Evolutionary conservation across 345 rosid genomes (phyloP).

Genomic region (Dovyalis caffra): DNA sequence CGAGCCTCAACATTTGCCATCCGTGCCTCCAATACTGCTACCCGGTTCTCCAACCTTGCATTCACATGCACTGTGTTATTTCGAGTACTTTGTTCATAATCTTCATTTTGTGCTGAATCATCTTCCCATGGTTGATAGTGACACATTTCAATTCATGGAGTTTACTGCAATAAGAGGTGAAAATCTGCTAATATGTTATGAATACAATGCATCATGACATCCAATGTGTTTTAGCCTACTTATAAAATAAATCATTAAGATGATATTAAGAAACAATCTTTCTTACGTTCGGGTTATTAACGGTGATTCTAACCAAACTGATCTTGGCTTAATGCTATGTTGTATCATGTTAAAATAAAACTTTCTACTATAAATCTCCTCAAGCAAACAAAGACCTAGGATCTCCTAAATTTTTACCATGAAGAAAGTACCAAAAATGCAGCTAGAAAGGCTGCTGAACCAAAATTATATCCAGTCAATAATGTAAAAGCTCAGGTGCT

Average conservation of each 20-base stretch:
- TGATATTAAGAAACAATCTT: not conserved
- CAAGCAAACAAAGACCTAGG: not conserved
- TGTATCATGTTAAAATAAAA: not conserved
- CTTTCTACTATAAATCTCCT: not conserved
- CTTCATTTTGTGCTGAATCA: conserved; percentile 19
- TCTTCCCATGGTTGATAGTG: conserved; percentile 31
- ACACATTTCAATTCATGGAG: conserved; percentile 27
- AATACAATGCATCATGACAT: not conserved
- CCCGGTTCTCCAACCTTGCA: conserved; percentile 17
- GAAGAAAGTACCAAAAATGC: not conserved
- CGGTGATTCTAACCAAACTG: not conserved
- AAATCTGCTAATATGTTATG: not conserved
- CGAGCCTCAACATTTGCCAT: conserved; percentile 26
- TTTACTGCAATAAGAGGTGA: conserved; percentile 11
- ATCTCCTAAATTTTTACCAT: not conserved
- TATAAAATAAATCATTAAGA: not conserved
- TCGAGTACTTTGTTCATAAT: not conserved
- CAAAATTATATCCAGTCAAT: not conserved
- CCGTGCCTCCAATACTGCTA: conserved; percentile 25
- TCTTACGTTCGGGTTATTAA: not conserved
- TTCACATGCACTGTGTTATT: conserved; percentile 5
- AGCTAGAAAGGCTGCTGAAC: not conserved
- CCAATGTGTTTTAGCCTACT: not conserved
- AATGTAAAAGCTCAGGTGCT: not conserved
- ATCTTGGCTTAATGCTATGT: too few relatives aligned